phyloP scores from a whole-genome alignment of 352 stramenopile genomes.

The Pythium apleroticum region DNA sequence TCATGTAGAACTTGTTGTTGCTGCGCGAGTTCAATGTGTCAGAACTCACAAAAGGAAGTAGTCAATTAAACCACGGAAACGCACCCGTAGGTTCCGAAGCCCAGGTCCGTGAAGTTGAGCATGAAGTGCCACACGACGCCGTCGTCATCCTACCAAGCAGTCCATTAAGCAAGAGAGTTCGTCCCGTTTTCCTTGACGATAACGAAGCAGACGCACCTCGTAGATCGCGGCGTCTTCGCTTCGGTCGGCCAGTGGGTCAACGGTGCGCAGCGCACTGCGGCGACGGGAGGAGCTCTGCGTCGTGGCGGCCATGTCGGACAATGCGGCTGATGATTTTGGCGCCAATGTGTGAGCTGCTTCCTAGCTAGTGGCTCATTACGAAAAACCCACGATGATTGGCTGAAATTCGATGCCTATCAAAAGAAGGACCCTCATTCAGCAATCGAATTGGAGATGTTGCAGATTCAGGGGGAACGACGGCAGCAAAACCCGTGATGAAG shows the following conservation, averaged over 20 bases:
- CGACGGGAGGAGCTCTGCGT: constrained; percentile 5
- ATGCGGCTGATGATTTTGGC: neutral
- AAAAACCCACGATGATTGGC: neutral
- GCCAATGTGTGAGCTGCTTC: neutral
- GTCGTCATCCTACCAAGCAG: constrained; percentile 36
- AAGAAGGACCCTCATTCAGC: neutral
- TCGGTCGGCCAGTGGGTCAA: constrained; percentile 24
- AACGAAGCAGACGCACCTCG: constrained; percentile 14
- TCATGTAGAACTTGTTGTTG: constrained; percentile 83
- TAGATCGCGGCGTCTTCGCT: constrained; percentile 25
- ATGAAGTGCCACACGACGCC: constrained; percentile 66
- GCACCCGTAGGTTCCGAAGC: constrained; percentile 52
- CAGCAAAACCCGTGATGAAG: no score
- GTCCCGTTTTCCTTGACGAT: neutral
- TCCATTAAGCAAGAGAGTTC: neutral
- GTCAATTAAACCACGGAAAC: neutral
- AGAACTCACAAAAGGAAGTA: neutral
- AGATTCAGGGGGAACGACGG: neutral
- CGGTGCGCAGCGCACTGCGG: constrained; percentile 29
- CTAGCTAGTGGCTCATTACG: neutral
- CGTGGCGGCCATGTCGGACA: constrained; percentile 1
- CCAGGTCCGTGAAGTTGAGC: constrained; percentile 66
- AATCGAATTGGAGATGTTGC: neutral
- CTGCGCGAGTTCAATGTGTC: constrained; percentile 26
- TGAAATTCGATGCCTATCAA: constrained; percentile 2